Conservation (phyloP, 2,329 filamentous ascomycete species). For the Aspergillus chevalieri region DNA sequence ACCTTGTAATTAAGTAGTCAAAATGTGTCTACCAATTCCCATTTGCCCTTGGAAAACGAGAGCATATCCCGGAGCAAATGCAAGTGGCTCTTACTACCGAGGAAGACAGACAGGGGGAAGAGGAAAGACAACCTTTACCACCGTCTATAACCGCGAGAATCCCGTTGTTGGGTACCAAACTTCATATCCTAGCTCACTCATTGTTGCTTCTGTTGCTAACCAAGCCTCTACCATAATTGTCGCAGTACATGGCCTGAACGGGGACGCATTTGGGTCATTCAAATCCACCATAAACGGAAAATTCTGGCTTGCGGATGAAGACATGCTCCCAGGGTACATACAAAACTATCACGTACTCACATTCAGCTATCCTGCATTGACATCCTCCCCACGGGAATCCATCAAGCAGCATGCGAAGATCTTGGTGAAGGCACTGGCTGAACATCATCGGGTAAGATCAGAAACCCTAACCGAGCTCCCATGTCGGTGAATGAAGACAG, state of each 20-base stretch:
- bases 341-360: constrained; percentile 22
- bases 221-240: constrained; percentile 22
- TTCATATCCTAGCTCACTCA: too few species aligned
- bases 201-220: too few species aligned
- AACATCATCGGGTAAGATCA: constrained; percentile 23
- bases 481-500: not conserved
- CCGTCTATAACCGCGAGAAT: too few species aligned
- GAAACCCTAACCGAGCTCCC: not conserved
- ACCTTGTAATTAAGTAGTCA: too few species aligned
- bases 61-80: too few species aligned
- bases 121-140: too few species aligned
- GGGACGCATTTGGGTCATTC: constrained; percentile 35
- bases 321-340: constrained; percentile 28
- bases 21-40: too few species aligned
- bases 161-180: too few species aligned
- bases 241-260: constrained; percentile 41
- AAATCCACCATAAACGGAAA: constrained; percentile 22
- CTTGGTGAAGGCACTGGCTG: constrained; percentile 26
- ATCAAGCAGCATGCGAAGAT: constrained; percentile 33
- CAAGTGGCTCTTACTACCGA: too few species aligned
- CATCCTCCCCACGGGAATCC: constrained; percentile 19
- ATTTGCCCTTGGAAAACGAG: too few species aligned
- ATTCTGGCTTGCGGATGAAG: constrained; percentile 27
- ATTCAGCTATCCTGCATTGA: constrained; percentile 28
- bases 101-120: too few species aligned